Conservation (phyloP, 805 yeast genomes). For the Candida patagonica region DNA sequence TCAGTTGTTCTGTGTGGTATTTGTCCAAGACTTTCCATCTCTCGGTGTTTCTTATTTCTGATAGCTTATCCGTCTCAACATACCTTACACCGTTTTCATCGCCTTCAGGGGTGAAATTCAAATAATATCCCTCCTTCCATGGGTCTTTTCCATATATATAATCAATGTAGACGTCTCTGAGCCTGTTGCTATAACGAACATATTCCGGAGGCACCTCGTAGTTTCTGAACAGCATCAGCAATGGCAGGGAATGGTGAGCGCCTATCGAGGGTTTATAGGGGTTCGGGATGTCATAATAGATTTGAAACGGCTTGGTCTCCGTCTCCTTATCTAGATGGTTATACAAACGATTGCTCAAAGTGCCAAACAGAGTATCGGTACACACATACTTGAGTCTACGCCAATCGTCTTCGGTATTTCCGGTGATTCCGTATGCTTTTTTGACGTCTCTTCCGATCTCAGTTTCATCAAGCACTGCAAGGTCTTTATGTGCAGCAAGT, state of each 20-base stretch:
- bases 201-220: not conserved
- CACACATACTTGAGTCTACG: not conserved
- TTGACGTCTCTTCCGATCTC: not conserved
- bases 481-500: not conserved
- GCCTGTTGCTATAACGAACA: not conserved
- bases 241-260: conserved; percentile 4
- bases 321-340: not conserved
- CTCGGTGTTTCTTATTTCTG: not conserved
- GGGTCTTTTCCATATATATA: not conserved
- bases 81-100: not conserved
- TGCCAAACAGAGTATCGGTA: not conserved
- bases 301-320: not conserved
- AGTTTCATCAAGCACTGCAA: not conserved
- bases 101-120: not conserved
- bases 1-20: not conserved
- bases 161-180: not conserved
- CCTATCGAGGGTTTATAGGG: not conserved
- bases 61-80: not conserved
- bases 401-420: not conserved
- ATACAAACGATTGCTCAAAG: not conserved
- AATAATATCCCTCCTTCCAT: not conserved
- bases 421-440: not conserved
- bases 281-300: not conserved
- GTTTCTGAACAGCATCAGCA: conserved; percentile 1
- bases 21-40: not conserved